Evolutionary conservation across 805 yeast genomes (phyloP).

Genomic region (Zygoascus ofunaensis): DNA sequence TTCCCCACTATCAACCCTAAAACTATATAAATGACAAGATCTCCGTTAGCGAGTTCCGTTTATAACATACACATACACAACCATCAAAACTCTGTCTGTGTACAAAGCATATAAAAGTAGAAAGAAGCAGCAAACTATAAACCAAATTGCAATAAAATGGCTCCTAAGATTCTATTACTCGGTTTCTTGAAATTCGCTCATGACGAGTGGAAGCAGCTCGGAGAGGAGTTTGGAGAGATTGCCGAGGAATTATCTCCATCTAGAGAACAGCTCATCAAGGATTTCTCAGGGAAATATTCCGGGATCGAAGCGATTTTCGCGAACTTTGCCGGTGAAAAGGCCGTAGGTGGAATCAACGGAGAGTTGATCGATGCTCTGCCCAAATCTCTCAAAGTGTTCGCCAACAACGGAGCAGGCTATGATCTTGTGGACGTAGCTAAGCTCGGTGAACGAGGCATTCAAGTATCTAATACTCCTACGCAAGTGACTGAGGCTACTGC

Average conservation of each 20-base stretch:
- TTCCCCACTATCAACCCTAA: too few species aligned
- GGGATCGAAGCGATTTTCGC: conserved; percentile 35
- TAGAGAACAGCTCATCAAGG: conserved; percentile 34
- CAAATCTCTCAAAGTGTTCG: conserved; percentile 34
- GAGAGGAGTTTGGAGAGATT: conserved; percentile 40
- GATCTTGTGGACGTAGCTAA: conserved; percentile 41
- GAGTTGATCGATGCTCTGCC: conserved; percentile 35
- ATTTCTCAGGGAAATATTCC: conserved; percentile 27
- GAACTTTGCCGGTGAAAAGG: conserved; percentile 33
- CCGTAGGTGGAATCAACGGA: conserved; percentile 37
- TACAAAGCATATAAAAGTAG: too few species aligned
- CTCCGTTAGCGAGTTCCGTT: too few species aligned
- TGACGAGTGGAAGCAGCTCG: conserved; percentile 54
- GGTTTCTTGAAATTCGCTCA: conserved; percentile 55
- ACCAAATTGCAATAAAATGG: too few species aligned
- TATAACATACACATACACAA: too few species aligned
- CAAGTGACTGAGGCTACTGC: conserved; percentile 50
- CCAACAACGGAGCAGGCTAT: conserved; percentile 52
- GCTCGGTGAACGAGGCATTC: conserved; percentile 35
- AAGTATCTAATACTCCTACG: conserved; percentile 44
- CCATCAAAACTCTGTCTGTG: too few species aligned
- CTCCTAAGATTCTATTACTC: conserved; percentile 56
- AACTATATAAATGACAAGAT: too few species aligned
- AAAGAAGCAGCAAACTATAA: too few species aligned
- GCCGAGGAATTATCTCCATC: conserved; percentile 33